phyloP scores from a whole-genome alignment of 2,329 filamentous ascomycete species.

The Xylaria hypoxylon region DNA sequence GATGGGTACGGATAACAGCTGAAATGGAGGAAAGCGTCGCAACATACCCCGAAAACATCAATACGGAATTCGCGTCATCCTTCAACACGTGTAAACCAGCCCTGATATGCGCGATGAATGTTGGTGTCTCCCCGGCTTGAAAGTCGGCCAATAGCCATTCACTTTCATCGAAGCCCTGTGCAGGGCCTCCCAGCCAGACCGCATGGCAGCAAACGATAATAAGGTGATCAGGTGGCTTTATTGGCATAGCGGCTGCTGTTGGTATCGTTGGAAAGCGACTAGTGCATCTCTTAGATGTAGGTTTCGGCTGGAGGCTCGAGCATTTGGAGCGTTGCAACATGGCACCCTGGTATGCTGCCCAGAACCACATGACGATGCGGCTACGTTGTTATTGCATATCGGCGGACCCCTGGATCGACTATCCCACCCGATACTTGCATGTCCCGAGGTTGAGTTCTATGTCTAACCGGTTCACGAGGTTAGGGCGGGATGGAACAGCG shows the following conservation, averaged over 20 bases:
- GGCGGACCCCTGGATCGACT: neutral
- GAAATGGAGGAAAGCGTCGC: conserved; percentile 22
- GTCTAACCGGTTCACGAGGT: neutral
- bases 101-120: conserved; percentile 81
- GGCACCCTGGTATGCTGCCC: neutral
- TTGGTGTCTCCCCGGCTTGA: conserved; percentile 80
- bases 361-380: neutral
- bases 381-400: conserved; percentile 14
- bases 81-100: conserved; percentile 69
- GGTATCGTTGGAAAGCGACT: neutral
- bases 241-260: conserved; percentile 18
- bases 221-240: conserved; percentile 60
- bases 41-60: conserved; percentile 79
- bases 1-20: neutral
- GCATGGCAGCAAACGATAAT: conserved; percentile 88
- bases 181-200: conserved; percentile 74
- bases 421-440: conserved; percentile 29
- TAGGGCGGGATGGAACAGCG: neutral
- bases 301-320: neutral
- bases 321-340: neutral
- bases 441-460: neutral
- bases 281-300: neutral
- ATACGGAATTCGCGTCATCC: conserved; percentile 59
- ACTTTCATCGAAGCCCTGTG: conserved; percentile 63
- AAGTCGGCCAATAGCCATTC: conserved; percentile 83